Base-by-base conservation (phyloP, 2,329 filamentous ascomycete genomes). In the Stenocarpella maydis region DNA sequence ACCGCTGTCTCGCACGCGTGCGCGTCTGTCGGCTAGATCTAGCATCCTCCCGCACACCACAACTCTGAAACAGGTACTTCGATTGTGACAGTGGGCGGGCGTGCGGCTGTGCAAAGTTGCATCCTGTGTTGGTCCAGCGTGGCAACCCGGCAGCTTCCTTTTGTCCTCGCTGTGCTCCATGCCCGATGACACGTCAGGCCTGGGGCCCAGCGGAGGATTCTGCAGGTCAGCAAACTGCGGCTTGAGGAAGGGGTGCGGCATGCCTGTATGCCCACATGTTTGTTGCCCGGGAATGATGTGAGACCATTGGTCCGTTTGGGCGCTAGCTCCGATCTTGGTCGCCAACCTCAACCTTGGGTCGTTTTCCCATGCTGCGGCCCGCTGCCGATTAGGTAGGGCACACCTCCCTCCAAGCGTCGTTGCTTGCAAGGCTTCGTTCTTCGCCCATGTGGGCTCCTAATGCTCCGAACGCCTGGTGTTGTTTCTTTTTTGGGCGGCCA, bases 51-150 rank as follows among this genome's bases (percentile, higher is more conserved):
- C 52, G 21, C 8, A 24, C 21, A 67, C 41, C 19, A 21, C 41
- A 37, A 39, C 31, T 9, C 19, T 58, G 52, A 47, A 58, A 49
- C 43, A 63, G 28, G 28, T 19, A 14, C 65, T 15, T 12, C 47
- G 47, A 43, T 19, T n/a, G 24, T 31, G 31, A 24, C 10, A 2
- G 17, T 58, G 52, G 41, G 52, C 47, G 28, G 26, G 15, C 31
- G 28, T 58, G 65, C 65, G 65, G 65, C 65, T 60, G 65, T 67
- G 65, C 53, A 67, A 31, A 55, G 64, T 55, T 49, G 9, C 52
- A 58, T 67, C 21, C 14, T 28, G 31, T 21, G 52, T 67, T 54
- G 58, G 58, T 37, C 28, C 24, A 43, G 58, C 58, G 43, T 49
- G 31, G 43, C 65, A 67, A 34, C 17, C 31, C 65, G 50, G 64